These are phyloP conservation scores for Laguncularia racemosa DNA, from an alignment of 345 rosid species.

Conservation along the genomic window DNA sequence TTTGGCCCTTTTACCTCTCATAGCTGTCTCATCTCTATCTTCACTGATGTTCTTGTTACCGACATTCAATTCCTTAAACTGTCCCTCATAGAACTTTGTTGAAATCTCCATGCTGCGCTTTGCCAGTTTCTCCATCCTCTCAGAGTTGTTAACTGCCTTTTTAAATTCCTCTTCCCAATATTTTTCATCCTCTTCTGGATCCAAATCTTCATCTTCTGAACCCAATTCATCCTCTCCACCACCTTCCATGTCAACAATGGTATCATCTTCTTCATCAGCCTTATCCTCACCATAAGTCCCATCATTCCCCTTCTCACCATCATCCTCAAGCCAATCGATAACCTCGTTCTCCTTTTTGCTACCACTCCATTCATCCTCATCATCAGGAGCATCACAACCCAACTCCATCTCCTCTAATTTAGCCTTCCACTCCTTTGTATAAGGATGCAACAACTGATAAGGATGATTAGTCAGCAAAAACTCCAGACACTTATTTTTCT, in stretches of 20 bases:
- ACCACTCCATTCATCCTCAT: slow-evolving; percentile 25
- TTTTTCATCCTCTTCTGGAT: slow-evolving; percentile 36
- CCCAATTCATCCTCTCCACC: slow-evolving; percentile 21
- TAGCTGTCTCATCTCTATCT: slow-evolving; percentile 56
- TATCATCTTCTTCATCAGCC: slow-evolving; percentile 27
- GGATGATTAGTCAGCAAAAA: slow-evolving; percentile 81
- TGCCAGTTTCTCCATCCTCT: slow-evolving; percentile 71
- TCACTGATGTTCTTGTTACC: slow-evolving; percentile 16
- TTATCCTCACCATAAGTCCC: slow-evolving; percentile 23
- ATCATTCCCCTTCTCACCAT: slow-evolving; percentile 23
- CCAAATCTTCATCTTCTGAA: slow-evolving; percentile 28
- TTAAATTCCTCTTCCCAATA: slow-evolving; percentile 68
- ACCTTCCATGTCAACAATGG: slow-evolving; percentile 16
- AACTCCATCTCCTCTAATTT: slow-evolving; percentile 92
- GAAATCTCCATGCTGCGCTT: slow-evolving; percentile 47
- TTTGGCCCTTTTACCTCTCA: slow-evolving; percentile 66
- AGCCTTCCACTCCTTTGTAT: slow-evolving; percentile 88
- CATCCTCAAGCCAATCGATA: slow-evolving; percentile 61
- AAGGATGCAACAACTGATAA: slow-evolving; percentile 67
- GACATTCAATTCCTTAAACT: slow-evolving; percentile 35
- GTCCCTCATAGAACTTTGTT: slow-evolving; percentile 40
- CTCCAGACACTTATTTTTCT: slow-evolving; percentile 60
- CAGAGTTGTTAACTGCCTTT: slow-evolving; percentile 53
- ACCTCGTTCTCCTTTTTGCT: slow-evolving; percentile 30
- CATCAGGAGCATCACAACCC: slow-evolving; percentile 97